Evolutionary conservation across 2,329 filamentous ascomycete species (phyloP), one percentile per base, ranked within the genome.

Genomic region (Fusarium oxysporum): DNA sequence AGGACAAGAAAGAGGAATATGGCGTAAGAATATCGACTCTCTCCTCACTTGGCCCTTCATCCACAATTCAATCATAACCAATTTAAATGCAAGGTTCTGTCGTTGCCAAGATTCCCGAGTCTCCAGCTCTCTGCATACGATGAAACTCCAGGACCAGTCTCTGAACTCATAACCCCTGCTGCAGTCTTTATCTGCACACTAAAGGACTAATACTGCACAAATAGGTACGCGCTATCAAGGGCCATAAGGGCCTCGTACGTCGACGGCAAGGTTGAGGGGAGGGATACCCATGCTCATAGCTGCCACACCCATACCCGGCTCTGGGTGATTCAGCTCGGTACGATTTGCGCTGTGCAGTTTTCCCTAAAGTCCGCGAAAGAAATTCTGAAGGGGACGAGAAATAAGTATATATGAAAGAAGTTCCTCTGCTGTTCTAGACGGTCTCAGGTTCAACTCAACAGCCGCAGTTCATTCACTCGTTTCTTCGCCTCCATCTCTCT

Each of bases 401-500:
- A 45, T 28, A 57, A 57, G 44, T 69, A 65, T 69, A 69, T 69
- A 69, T 69, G 53, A 69, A 45, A 41, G 41, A 70, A 51, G 23
- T 16, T 65, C 30, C 21, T 70, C 58, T 61, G 45, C 58, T 48
- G 17, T 40, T 69, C 19, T 48, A 51, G n/a, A 35, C 11, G 28
- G 6, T 25, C 32, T 17, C 12, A 65, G 66, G 45, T 70, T 38
- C 65, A 69, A 48, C 50, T 41, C 65, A 64, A 47, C 65, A 33
- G 30, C 35, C 38, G 35, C 62, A 50, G 48, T 64, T 48, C 45
- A 47, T 43, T 35, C 66, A 65, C 45, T 69, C 65, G 45, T 70
- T 69, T 56, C 21, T 40, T 40, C n/a, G 14, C 23, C 47, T 65
- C 43, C 28, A 30, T 58, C 65, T 37, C 53, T 66, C n/a, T 19